Percentiles rank a stretch among this genome's conserved stretches.
phyloP scores from a whole-genome alignment of 2,329 filamentous ascomycete genomes.

The Pseudogymnoascus sp. region DNA sequence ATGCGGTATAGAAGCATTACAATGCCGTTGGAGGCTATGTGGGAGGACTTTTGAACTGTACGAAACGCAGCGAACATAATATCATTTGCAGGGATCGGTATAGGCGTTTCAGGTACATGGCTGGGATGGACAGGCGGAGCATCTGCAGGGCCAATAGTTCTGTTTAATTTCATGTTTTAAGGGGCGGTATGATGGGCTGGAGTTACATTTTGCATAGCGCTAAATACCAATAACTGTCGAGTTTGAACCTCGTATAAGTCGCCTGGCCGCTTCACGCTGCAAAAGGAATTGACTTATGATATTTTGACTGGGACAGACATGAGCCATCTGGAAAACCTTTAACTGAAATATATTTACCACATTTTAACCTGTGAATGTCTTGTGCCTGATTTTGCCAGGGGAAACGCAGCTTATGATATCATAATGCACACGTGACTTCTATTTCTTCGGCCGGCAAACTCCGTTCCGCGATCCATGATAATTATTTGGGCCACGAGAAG shows the following conservation, averaged over 20 bases:
- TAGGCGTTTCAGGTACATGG: not conserved
- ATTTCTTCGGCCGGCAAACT: not conserved
- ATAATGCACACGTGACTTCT: not conserved
- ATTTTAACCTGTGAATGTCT: not conserved
- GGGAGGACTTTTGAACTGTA: slow-evolving; percentile 1
- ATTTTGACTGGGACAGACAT: too few species aligned
- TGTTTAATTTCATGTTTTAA: not conserved
- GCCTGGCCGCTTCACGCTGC: too few species aligned
- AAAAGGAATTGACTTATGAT: too few species aligned
- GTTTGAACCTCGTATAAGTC: not conserved
- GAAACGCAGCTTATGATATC: not conserved
- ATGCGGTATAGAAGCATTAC: not conserved
- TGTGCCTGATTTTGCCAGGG: not conserved
- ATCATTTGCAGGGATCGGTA: not conserved
- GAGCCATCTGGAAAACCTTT: too few species aligned
- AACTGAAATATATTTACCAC: too few species aligned
- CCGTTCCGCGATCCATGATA: not conserved
- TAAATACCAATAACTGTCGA: slow-evolving; percentile 1
- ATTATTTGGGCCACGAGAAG: slow-evolving; percentile 1
- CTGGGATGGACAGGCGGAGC: not conserved
- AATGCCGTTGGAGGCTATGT: not conserved
- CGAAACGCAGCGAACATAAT: not conserved
- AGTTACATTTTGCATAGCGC: slow-evolving; percentile 7
- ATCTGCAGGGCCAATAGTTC: not conserved
- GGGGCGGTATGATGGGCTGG: not conserved